phyloP scores from a whole-genome alignment of 2,329 filamentous ascomycete species.

The Aspergillus aculeatus region DNA sequence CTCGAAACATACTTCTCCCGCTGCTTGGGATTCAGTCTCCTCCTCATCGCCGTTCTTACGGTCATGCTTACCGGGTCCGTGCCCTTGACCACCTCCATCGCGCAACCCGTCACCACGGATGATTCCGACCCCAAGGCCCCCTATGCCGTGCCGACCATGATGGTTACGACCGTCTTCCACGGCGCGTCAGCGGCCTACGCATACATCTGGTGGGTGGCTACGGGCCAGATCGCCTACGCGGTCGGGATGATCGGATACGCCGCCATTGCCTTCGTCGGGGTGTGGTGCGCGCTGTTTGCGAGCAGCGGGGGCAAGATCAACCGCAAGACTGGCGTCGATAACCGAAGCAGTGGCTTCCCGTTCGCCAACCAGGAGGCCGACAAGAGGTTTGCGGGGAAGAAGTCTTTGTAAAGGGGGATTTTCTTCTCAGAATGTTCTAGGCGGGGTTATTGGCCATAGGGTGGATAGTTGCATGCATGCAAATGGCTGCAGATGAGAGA shows the following conservation, averaged over 20 bases:
- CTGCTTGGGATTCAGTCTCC: slow-evolving; percentile 65
- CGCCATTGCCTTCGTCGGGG: slow-evolving; percentile 59
- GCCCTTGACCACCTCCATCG: slow-evolving; percentile 57
- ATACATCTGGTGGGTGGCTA: slow-evolving; percentile 64
- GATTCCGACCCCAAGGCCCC: slow-evolving; percentile 54
- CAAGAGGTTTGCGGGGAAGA: slow-evolving; percentile 47
- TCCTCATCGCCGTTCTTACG: slow-evolving; percentile 63
- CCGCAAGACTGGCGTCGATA: slow-evolving; percentile 64
- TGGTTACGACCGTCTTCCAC: slow-evolving; percentile 68
- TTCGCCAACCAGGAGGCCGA: slow-evolving; percentile 61
- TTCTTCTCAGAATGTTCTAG: too few species aligned
- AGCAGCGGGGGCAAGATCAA: slow-evolving; percentile 58
- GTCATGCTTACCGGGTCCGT: slow-evolving; percentile 69
- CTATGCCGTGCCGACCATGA: slow-evolving; percentile 64
- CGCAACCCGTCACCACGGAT: slow-evolving; percentile 42
- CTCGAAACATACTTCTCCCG: slow-evolving; percentile 74
- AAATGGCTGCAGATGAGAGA: background rate
- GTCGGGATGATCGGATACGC: slow-evolving; percentile 60
- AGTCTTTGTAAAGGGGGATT: background rate
- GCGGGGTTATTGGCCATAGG: background rate
- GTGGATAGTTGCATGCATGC: background rate
- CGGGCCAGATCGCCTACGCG: slow-evolving; percentile 57
- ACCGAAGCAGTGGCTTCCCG: slow-evolving; percentile 64
- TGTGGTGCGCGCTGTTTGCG: slow-evolving; percentile 64
- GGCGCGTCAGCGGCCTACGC: slow-evolving; percentile 61